Base-by-base conservation (phyloP, 1,139 yeast genomes). In the Kazachstania sp. region DNA sequence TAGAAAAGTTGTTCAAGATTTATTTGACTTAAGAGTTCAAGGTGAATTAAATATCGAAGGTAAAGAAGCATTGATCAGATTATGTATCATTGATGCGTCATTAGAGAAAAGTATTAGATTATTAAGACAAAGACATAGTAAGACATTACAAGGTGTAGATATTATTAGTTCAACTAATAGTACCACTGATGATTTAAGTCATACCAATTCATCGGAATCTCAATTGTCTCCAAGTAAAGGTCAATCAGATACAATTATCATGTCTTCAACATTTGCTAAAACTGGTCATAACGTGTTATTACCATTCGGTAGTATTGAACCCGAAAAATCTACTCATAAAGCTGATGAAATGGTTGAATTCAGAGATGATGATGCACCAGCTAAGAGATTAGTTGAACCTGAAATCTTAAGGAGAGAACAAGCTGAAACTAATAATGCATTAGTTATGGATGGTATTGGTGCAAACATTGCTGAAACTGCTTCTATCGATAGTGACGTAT, bases 1-100 rank as follows among this genome's bases (percentile, higher is more conserved):
- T 45, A 74, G 72, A 50, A 70, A 70, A 32, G 72, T 83, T 0
- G 80, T 82, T 45, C 72, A 72, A 42, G 83, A 80, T 48, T 65
- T 84, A 46, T 74, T 79, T 57, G 71, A 71, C 45, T 61, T 82
- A 32, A 82, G 83, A 60, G 63, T 74, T 26, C 70, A 73, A 43
- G 74, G 75, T 29, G 71, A 74, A 51, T 69, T 84, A 55, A 78
- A 72, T 49, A 58, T 79, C 3, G 84, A 82, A 55, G 92, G 90
- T 11, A 83, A 83, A 57, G 94, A 83, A 58, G 79, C 86, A 0
- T 68, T 84, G 46, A 73, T 84, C 36, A 71, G 87, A 54, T 75
- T 83, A 52, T 79, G 86, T 49, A 75, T 79, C 51, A 71, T 83
- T 47, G 88, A 83, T 63, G 77, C 83, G 9, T 78, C 88, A 11